A percentile compares a stretch with the other conserved stretches of the same genome.
Evolutionary conservation across 768 basidiomycete species (phyloP).

Genomic region (Naganishia randhawae): DNA sequence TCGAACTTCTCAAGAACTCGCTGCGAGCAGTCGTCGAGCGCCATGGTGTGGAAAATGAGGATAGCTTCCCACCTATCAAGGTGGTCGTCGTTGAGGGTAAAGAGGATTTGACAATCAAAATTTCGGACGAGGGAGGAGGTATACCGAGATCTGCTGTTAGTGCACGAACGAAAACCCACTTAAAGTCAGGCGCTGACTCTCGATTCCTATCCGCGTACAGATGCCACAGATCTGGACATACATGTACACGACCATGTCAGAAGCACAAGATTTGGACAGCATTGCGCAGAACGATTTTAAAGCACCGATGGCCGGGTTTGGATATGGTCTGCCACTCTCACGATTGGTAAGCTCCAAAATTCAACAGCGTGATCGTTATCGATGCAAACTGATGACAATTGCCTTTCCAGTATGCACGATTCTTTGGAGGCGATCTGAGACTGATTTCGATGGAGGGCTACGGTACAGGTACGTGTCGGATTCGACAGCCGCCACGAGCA

Average conservation of each 20-base stretch:
- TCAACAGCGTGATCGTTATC: background rate
- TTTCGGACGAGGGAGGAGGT: conserved; percentile 93
- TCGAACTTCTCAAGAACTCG: conserved; percentile 96
- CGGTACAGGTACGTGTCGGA: conserved; percentile 42
- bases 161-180: conserved; percentile 52
- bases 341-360: conserved; percentile 56
- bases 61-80: conserved; percentile 81
- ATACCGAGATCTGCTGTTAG: conserved; percentile 61
- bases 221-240: conserved; percentile 93
- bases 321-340: conserved; percentile 85
- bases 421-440: conserved; percentile 78
- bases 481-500: background rate
- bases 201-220: background rate
- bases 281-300: conserved; percentile 71
- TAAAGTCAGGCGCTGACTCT: background rate
- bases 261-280: conserved; percentile 39
- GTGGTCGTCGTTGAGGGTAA: conserved; percentile 94
- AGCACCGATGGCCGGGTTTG: conserved; percentile 92
- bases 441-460: conserved; percentile 94
- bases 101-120: conserved; percentile 99
- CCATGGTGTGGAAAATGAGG: conserved; percentile 75
- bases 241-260: conserved; percentile 55
- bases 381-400: conserved; percentile 11
- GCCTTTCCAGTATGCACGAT: conserved; percentile 73
- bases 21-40: conserved; percentile 93